phyloP scores from a whole-genome alignment of 2,329 filamentous ascomycete species.

The Cyphellophora europaea region DNA sequence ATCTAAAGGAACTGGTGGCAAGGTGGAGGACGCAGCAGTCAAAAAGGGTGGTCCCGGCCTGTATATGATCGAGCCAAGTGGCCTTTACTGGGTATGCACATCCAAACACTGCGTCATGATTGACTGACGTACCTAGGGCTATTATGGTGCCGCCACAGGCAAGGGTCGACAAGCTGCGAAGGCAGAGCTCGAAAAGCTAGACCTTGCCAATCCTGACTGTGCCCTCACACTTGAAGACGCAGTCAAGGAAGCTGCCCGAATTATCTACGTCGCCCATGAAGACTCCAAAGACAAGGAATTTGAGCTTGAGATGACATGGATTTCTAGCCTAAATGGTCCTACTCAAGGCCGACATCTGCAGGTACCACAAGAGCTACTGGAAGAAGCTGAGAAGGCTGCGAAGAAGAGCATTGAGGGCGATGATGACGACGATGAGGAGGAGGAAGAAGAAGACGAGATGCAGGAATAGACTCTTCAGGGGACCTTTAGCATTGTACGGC shows the following conservation, averaged over 20 bases:
- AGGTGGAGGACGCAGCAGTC: slow-evolving; percentile 48
- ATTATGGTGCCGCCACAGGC: slow-evolving; percentile 94
- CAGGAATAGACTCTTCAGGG: slow-evolving; percentile 3
- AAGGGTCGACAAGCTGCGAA: slow-evolving; percentile 96
- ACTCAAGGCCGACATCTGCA: slow-evolving; percentile 90
- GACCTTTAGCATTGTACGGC: slow-evolving; percentile 13
- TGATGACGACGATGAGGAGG: slow-evolving; percentile 70
- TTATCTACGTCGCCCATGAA: slow-evolving; percentile 96
- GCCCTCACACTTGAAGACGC: slow-evolving; percentile 71
- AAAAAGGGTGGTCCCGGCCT: slow-evolving; percentile 83
- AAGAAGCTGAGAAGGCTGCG: slow-evolving; percentile 87
- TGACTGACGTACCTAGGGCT: slow-evolving; percentile 48
- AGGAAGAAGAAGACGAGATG: slow-evolving; percentile 20
- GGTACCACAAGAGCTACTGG: slow-evolving; percentile 79
- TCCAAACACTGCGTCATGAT: not conserved
- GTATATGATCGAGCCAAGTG: slow-evolving; percentile 99
- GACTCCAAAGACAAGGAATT: slow-evolving; percentile 99
- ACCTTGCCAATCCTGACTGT: slow-evolving; percentile 61
- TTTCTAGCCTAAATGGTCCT: slow-evolving; percentile 72
- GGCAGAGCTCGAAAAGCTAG: slow-evolving; percentile 95
- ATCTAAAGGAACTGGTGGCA: slow-evolving; percentile 70
- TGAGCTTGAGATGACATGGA: slow-evolving; percentile 98
- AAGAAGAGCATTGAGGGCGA: slow-evolving; percentile 84
- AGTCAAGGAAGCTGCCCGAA: slow-evolving; percentile 91
- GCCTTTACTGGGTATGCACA: slow-evolving; percentile 70